Conservation (phyloP, 2,329 filamentous ascomycete genomes). For the Colletotrichum viniferum region DNA sequence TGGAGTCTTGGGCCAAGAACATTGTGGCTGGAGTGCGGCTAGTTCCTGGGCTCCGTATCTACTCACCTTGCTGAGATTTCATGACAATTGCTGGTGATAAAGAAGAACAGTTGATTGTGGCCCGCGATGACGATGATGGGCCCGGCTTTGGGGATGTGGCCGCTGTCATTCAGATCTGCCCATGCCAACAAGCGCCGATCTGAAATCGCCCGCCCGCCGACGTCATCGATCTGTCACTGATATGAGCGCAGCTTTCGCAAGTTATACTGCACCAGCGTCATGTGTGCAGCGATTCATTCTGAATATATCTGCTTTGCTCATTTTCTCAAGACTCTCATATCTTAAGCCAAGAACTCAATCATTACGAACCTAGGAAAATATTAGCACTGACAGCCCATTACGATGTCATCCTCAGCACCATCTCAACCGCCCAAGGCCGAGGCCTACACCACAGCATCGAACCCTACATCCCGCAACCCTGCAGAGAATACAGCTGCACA, state of each 20-base stretch:
- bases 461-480: neutral
- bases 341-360: neutral
- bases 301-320: neutral
- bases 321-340: no score
- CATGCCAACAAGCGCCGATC: conserved; percentile 13
- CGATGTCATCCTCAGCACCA: conserved; percentile 1
- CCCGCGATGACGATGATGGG: neutral
- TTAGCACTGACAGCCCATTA: neutral
- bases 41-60: neutral
- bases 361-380: no score
- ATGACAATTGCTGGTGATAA: neutral
- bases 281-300: neutral
- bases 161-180: neutral
- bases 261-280: neutral
- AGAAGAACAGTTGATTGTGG: neutral
- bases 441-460: conserved; percentile 7
- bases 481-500: neutral
- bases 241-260: neutral
- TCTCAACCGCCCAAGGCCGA: conserved; percentile 12
- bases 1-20: neutral
- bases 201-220: conserved; percentile 5
- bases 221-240: conserved; percentile 22
- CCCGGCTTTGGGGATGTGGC: neutral
- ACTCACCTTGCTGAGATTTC: no score
- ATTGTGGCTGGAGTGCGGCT: neutral